phyloP scores from a whole-genome alignment of 2,329 filamentous ascomycete species.

The Apiospora marii region DNA sequence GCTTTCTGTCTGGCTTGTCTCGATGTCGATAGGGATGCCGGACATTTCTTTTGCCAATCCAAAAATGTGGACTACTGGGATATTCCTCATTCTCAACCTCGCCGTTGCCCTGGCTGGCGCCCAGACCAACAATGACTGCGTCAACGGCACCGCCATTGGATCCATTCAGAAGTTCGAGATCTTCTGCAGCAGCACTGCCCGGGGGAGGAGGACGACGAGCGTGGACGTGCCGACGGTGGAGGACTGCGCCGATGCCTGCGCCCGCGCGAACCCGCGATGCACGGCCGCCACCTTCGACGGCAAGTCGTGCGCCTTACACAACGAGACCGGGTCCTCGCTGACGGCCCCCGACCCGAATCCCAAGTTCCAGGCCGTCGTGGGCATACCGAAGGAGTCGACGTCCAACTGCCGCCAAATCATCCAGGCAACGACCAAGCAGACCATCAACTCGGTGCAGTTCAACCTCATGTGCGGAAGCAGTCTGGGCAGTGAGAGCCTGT shows the following conservation, averaged over 20 bases:
- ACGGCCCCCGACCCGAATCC: background rate
- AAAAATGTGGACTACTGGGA: background rate
- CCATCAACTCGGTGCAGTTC: conserved; percentile 1
- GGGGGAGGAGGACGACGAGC: background rate
- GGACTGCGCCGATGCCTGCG: conserved; percentile 8
- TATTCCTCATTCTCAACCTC: background rate
- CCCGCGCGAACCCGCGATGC: background rate
- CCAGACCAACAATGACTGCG: background rate
- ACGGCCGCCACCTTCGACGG: conserved; percentile 15
- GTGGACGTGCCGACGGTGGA: background rate
- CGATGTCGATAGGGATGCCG: conserved; percentile 1
- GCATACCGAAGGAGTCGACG: background rate
- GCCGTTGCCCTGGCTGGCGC: background rate
- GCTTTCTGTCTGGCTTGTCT: background rate
- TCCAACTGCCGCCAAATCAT: background rate
- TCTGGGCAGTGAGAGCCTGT: background rate
- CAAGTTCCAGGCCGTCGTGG: conserved; percentile 4
- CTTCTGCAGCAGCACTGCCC: background rate
- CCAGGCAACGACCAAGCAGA: background rate
- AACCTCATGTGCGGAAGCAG: background rate
- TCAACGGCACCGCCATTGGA: background rate
- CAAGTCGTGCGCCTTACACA: conserved; percentile 5
- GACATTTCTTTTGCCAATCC: background rate
- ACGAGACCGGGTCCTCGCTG: background rate
- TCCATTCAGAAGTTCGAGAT: background rate